A percentile compares a stretch with the other conserved stretches of the same genome.
phyloP scores from a whole-genome alignment of 495 filamentous ascomycete species.

The Astrothelium subdiscretum region DNA sequence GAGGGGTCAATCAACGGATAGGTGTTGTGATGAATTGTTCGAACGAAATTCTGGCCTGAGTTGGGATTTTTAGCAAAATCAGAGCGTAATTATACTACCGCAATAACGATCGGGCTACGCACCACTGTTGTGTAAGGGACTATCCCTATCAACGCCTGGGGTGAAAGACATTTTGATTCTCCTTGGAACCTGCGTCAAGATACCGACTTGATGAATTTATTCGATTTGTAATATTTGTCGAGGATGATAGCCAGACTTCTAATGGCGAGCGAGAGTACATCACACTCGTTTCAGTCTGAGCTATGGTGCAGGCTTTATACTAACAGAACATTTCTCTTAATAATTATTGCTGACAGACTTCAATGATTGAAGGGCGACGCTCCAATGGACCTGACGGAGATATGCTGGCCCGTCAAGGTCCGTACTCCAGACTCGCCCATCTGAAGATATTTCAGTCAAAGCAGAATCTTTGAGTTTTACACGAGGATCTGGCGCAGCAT shows the following conservation, averaged over 20 bases:
- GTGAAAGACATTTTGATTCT: background rate
- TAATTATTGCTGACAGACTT: background rate
- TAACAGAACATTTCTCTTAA: background rate
- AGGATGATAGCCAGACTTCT: too few relatives aligned
- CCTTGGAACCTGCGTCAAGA: too few relatives aligned
- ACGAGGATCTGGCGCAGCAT: too few relatives aligned
- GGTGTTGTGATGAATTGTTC: constrained; percentile 15
- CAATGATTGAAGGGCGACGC: background rate
- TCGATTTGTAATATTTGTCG: too few relatives aligned
- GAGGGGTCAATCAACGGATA: constrained; percentile 22
- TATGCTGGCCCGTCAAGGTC: background rate
- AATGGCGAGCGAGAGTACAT: too few relatives aligned
- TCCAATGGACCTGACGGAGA: background rate
- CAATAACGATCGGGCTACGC: too few relatives aligned
- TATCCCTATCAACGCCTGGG: background rate
- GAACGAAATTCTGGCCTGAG: background rate
- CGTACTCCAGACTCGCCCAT: background rate
- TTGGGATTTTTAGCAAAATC: background rate
- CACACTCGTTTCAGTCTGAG: background rate
- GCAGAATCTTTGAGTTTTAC: too few relatives aligned
- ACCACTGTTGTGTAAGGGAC: background rate
- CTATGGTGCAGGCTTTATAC: background rate
- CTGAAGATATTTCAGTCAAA: background rate
- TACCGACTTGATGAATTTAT: too few relatives aligned
- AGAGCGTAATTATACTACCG: background rate